Evolutionary conservation across 192 early-diverging fungal species (phyloP).

Genomic region (Chytriomyces sp.): DNA sequence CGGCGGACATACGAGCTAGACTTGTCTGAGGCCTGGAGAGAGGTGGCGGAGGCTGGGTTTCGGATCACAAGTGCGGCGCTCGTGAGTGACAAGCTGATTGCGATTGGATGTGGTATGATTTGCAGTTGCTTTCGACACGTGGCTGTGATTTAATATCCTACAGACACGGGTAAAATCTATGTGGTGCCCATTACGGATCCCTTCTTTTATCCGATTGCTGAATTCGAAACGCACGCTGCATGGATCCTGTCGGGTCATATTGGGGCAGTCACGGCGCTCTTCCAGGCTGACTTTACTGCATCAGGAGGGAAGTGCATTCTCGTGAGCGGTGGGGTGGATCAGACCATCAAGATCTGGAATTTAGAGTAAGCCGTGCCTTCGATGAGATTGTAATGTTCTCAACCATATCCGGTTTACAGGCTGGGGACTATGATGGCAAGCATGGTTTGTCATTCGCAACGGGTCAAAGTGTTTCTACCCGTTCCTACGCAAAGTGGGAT

Average conservation of each 20-base stretch:
- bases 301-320: slow-evolving; percentile 51
- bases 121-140: background rate
- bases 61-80: slow-evolving; percentile 52
- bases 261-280: slow-evolving; percentile 64
- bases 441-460: slow-evolving; percentile 56
- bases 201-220: slow-evolving; percentile 39
- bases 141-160: background rate
- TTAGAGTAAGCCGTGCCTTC: slow-evolving; percentile 57
- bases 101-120: slow-evolving; percentile 66
- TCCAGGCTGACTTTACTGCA: slow-evolving; percentile 42
- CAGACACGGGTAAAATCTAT: slow-evolving; percentile 67
- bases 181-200: slow-evolving; percentile 52
- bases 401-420: background rate
- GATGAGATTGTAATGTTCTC: background rate
- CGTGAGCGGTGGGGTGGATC: slow-evolving; percentile 68
- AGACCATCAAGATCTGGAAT: slow-evolving; percentile 73
- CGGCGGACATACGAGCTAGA: too few relatives aligned
- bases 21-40: too few relatives aligned
- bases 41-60: slow-evolving; percentile 32
- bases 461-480: slow-evolving; percentile 23
- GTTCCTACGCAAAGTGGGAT: slow-evolving; percentile 40
- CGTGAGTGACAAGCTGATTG: slow-evolving; percentile 60
- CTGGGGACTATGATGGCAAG: slow-evolving; percentile 56
- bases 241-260: slow-evolving; percentile 50
- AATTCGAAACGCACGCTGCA: slow-evolving; percentile 14